Evolutionary conservation across 352 stramenopile genomes (phyloP).

Genomic region (Globisporangium parvum): DNA sequence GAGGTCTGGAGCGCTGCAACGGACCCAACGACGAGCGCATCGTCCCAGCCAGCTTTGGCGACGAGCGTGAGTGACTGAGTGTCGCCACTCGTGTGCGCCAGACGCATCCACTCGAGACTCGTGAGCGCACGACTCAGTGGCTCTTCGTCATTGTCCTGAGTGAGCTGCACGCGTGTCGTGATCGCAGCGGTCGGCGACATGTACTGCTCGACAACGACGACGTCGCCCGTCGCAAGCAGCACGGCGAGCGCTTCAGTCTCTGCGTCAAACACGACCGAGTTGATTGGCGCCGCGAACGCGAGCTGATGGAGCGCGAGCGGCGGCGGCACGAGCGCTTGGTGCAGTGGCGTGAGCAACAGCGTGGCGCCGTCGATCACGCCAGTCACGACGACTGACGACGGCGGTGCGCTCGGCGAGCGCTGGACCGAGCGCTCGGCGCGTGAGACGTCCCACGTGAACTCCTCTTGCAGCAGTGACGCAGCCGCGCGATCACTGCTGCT

Average conservation of each 20-base stretch:
- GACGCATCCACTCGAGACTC: slow-evolving; percentile 31
- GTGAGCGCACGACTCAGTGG: slow-evolving; percentile 6
- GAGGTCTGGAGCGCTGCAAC: neutral
- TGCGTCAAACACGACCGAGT: slow-evolving; percentile 51
- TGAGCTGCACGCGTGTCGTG: neutral
- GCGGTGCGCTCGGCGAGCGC: neutral
- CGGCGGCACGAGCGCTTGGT: slow-evolving; percentile 59
- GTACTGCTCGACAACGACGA: slow-evolving; percentile 48
- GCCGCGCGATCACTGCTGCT: neutral
- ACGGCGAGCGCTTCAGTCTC: slow-evolving; percentile 29
- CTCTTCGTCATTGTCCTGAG: neutral
- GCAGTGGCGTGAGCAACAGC: slow-evolving; percentile 63
- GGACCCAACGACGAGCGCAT: slow-evolving; percentile 19
- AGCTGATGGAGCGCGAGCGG: slow-evolving; percentile 46
- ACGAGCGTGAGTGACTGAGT: slow-evolving; percentile 17
- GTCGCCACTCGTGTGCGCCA: slow-evolving; percentile 1
- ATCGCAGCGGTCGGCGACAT: slow-evolving; percentile 11
- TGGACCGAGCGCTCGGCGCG: slow-evolving; percentile 11
- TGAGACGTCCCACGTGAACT: slow-evolving; percentile 47
- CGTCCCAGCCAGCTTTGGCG: slow-evolving; percentile 24
- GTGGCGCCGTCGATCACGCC: slow-evolving; percentile 54
- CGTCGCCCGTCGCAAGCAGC: slow-evolving; percentile 29
- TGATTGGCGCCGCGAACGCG: slow-evolving; percentile 34
- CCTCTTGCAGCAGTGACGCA: slow-evolving; percentile 33
- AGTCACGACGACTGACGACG: slow-evolving; percentile 30